Conservation (phyloP, 2,329 filamentous ascomycete genomes). For the Pseudogymnoascus sp. region DNA sequence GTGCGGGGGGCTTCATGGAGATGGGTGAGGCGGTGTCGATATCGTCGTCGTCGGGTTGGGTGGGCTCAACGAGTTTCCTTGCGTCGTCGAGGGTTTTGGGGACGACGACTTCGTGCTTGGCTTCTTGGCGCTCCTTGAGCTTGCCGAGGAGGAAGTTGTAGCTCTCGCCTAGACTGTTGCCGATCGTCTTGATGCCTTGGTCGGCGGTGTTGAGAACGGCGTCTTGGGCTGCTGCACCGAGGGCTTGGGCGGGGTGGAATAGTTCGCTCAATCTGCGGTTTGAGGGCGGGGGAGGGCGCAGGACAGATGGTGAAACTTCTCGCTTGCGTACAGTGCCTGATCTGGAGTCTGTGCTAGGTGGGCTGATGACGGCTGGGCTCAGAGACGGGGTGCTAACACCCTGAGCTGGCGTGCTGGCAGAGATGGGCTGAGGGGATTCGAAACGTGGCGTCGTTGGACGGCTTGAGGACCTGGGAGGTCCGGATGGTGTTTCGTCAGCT, state of each 20-base stretch:
- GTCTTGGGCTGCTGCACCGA: constrained; percentile 75
- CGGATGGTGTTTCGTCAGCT: constrained; percentile 66
- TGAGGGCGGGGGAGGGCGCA: constrained; percentile 17
- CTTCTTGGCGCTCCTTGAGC: constrained; percentile 62
- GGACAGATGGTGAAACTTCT: constrained; percentile 17
- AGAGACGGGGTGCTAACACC: constrained; percentile 15
- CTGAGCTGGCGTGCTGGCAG: constrained; percentile 29
- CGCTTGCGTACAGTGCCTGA: constrained; percentile 19
- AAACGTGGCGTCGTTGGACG: constrained; percentile 40
- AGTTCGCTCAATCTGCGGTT: constrained; percentile 70
- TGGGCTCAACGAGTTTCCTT: constrained; percentile 74
- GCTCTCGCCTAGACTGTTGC: constrained; percentile 81
- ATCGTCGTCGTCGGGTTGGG: constrained; percentile 42
- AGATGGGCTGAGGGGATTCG: constrained; percentile 23
- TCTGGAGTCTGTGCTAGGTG: constrained; percentile 28
- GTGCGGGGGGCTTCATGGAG: constrained; percentile 17
- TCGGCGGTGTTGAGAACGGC: constrained; percentile 83
- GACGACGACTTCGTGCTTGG: constrained; percentile 46
- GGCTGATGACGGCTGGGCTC: constrained; percentile 18
- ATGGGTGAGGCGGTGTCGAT: constrained; percentile 37
- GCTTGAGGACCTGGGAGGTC: constrained; percentile 52
- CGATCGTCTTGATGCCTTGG: constrained; percentile 85
- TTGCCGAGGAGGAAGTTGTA: constrained; percentile 91
- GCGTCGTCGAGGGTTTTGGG: constrained; percentile 93
- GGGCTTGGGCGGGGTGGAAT: constrained; percentile 75